Conservation (phyloP, 805 yeast genomes). For the Starmerella riodocensis region DNA sequence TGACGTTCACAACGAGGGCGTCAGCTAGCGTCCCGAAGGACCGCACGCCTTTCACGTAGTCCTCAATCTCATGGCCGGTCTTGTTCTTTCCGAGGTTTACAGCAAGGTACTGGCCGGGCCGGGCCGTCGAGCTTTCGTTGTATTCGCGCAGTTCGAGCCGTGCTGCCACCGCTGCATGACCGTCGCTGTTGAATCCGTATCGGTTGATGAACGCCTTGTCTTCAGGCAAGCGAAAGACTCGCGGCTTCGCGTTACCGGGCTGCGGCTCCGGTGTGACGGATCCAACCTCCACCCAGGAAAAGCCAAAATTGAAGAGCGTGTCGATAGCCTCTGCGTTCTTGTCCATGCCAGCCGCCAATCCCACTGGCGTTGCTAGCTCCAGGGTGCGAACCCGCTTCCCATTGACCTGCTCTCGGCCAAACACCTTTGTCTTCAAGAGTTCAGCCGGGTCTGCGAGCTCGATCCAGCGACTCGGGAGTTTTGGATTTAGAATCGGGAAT, state of each 20-base stretch:
- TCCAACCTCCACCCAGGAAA: constrained; percentile 84
- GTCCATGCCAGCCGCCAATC: constrained; percentile 92
- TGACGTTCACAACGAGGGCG: constrained; percentile 77
- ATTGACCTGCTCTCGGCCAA: constrained; percentile 5
- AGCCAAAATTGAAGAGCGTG: constrained; percentile 61
- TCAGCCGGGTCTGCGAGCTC: constrained; percentile 23
- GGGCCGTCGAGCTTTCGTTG: constrained; percentile 19
- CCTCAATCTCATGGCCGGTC: constrained; percentile 77
- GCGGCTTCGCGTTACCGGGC: constrained; percentile 87
- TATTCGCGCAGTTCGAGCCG: constrained; percentile 54
- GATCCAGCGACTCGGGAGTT: constrained; percentile 23
- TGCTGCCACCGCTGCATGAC: constrained; percentile 62
- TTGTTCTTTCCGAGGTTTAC: constrained; percentile 88
- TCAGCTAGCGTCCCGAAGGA: constrained; percentile 76
- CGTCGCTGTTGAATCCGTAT: constrained; percentile 87
- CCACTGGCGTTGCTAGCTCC: constrained; percentile 60
- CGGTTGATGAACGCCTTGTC: constrained; percentile 90
- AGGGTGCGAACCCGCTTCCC: constrained; percentile 23
- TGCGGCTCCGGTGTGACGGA: constrained; percentile 87
- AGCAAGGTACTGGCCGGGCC: constrained; percentile 39
- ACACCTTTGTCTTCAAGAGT: constrained; percentile 23
- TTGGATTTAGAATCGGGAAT: constrained; percentile 27
- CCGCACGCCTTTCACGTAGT: constrained; percentile 73
- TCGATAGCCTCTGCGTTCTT: constrained; percentile 89
- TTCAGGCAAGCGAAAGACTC: constrained; percentile 71